Base-by-base conservation (phyloP, 169 alveolate species). In the Theileria sp. region DNA sequence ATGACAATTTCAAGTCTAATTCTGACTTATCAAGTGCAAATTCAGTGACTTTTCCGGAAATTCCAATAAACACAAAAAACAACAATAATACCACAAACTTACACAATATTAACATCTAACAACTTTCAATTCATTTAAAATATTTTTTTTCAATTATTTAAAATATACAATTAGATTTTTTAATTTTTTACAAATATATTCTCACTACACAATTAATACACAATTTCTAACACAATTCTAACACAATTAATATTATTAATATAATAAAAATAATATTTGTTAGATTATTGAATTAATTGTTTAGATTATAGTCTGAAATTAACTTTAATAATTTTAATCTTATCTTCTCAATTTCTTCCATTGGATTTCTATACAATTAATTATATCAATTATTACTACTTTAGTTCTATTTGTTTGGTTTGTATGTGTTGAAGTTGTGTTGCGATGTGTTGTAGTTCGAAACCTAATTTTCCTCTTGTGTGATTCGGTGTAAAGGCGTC, bases 1-100 rank as follows among this genome's bases (percentile, higher is more conserved):
- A 38, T 15, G 89, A 70, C 17, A 19, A 15, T 19, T 51, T 80
- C 51, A 66, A 36, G 10, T 25, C 23, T 4, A 77, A 30, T 38
- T 83, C 89, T 3, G 28, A 19, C 30, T 44, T 2, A 49, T 75
- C 86, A 6, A 83, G 79, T 1, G 49, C 61, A 44, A 68, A 83
- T 50, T 76, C 89, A 12, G 75, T 2, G 7, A 2, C 8, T 69
- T 64, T 26, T 12, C 51, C 32, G 2, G 8, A 44, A 44, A 44
- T 44, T 44, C 54, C 54, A 44, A 44, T 44, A 44, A 44, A 10
- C 17, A 7, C 54, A 44, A 44, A 44, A 44, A 44, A 44, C 54
- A 44, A 44, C 54, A 44, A 15, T 15, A 44, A 44, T 44, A 4
- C 62, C 65, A 7, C 76, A 10, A 28, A 10, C 8, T 68, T 68